phyloP scores from a whole-genome alignment of 139 green algal genomes.

The Volvox reticuliferus region DNA sequence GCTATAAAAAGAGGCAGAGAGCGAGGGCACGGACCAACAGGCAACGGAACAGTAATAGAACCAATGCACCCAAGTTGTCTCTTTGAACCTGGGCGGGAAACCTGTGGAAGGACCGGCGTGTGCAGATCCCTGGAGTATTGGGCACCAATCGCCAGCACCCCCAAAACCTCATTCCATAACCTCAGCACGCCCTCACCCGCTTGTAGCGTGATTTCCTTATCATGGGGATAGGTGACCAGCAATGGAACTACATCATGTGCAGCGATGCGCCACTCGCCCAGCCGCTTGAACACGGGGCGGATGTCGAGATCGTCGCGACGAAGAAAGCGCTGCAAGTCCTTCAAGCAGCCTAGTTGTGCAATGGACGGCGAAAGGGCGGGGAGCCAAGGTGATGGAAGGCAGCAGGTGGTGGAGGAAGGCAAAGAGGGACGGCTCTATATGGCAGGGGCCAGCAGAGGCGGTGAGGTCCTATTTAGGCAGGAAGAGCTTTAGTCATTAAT shows the following conservation, averaged over 20 bases:
- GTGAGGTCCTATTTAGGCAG: not conserved
- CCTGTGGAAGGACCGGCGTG: no score
- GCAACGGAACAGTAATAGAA: no score
- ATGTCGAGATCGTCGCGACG: constrained; percentile 84
- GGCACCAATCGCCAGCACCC: no score
- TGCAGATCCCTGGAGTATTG: no score
- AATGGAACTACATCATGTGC: constrained; percentile 87
- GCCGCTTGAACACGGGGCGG: constrained; percentile 84
- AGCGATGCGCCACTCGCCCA: constrained; percentile 74
- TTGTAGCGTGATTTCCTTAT: constrained; percentile 80
- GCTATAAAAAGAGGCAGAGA: no score
- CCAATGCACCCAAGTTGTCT: no score
- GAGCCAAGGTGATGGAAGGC: not conserved
- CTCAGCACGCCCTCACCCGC: constrained; percentile 12
- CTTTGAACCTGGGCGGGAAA: no score
- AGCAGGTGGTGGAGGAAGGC: not conserved
- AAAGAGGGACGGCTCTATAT: no score
- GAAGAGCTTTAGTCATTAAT: not conserved
- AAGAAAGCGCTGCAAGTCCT: constrained; percentile 93
- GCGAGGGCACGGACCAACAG: no score
- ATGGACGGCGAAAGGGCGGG: not conserved
- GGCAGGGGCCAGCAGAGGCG: no score
- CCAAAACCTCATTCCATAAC: no score
- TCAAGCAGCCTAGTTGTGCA: constrained; percentile 79
- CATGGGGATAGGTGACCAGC: constrained; percentile 80